These are phyloP conservation scores for Auxenochlorella pyrenoidosa DNA, from an alignment of 139 green algal genomes.

Conservation along the genomic window DNA sequence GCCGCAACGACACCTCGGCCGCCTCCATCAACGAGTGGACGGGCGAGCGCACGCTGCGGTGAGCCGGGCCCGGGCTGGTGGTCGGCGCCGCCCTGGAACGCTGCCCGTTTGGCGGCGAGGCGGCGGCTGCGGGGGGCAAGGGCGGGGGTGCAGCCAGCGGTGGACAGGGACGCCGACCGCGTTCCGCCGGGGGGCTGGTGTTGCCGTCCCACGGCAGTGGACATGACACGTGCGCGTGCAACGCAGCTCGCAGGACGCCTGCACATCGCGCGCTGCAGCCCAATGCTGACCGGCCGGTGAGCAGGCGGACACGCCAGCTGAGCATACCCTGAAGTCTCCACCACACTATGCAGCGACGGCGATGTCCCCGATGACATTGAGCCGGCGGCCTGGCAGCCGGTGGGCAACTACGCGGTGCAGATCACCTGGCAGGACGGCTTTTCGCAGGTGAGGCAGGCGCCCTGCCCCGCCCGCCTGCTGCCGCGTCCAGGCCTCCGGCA, in stretches of 20 bases:
- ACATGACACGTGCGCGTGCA: too few relatives aligned
- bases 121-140: too few relatives aligned
- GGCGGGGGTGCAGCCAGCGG: too few relatives aligned
- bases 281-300: not conserved
- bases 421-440: slow-evolving; percentile 90
- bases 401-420: slow-evolving; percentile 98
- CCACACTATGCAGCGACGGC: slow-evolving; percentile 24
- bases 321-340: not conserved
- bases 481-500: too few relatives aligned
- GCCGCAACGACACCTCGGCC: slow-evolving; percentile 90
- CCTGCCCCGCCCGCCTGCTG: too few relatives aligned
- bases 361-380: slow-evolving; percentile 79
- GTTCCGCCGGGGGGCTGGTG: too few relatives aligned
- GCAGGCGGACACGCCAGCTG: not conserved
- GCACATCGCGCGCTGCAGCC: not conserved
- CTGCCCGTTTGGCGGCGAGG: too few relatives aligned
- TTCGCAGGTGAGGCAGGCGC: slow-evolving; percentile 57
- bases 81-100: too few relatives aligned
- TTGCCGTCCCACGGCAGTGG: too few relatives aligned
- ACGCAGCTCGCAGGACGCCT: too few relatives aligned
- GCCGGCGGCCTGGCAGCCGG: slow-evolving; percentile 71
- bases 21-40: slow-evolving; percentile 91
- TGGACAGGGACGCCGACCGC: too few relatives aligned
- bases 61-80: too few relatives aligned
- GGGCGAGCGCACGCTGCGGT: slow-evolving; percentile 64